Percentiles rank a stretch among this genome's conserved stretches.
phyloP scores from a whole-genome alignment of 2,329 filamentous ascomycete species.

The Juglanconis sp. region DNA sequence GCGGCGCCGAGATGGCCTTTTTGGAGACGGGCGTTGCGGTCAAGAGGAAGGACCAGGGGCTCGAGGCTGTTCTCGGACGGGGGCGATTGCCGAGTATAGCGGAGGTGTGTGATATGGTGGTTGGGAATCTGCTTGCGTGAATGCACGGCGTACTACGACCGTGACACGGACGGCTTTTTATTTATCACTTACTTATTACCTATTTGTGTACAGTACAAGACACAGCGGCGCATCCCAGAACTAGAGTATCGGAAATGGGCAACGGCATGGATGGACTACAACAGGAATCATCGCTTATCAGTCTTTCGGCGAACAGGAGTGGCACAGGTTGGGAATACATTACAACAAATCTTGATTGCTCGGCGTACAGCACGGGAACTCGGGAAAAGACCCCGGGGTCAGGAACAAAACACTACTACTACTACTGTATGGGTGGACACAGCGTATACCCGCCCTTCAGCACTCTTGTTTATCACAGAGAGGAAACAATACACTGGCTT shows the following conservation, averaged over 20 bases:
- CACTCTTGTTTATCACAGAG: not conserved
- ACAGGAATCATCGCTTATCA: not conserved
- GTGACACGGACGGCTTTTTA: not conserved
- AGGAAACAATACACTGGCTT: not conserved
- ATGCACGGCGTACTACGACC: not conserved
- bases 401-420: not conserved
- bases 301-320: not conserved
- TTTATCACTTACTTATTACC: not conserved
- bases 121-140: constrained; percentile 42
- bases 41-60: constrained; percentile 21
- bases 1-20: constrained; percentile 52
- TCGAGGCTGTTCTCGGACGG: constrained; percentile 32
- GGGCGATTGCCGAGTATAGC: constrained; percentile 36
- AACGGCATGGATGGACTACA: not conserved
- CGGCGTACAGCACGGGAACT: not conserved
- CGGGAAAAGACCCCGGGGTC: not conserved
- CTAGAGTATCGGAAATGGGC: not conserved
- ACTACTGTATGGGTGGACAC: not conserved
- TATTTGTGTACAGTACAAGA: too few relatives aligned
- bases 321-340: not conserved
- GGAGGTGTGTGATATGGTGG: constrained; percentile 44
- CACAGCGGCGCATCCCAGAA: not conserved
- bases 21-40: constrained; percentile 51
- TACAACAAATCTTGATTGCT: too few relatives aligned
- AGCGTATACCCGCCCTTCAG: not conserved